phyloP scores from a whole-genome alignment of 2,329 filamentous ascomycete genomes.

The Aspergillus sp. region DNA sequence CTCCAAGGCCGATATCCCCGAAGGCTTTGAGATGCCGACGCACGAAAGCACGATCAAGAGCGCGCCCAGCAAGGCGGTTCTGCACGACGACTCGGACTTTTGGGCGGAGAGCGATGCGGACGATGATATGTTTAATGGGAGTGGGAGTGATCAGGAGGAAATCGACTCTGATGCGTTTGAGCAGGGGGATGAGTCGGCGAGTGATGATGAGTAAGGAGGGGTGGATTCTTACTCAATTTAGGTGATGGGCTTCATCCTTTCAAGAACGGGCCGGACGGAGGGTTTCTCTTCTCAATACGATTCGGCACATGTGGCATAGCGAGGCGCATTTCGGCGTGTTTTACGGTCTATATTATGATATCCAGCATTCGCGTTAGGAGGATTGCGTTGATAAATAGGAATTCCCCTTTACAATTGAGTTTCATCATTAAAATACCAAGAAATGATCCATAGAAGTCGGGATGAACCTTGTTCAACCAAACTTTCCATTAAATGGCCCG shows the following conservation, averaged over 20 bases:
- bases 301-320: conserved; percentile 10
- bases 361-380: conserved; percentile 4
- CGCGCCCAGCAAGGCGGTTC: conserved; percentile 50
- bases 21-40: conserved; percentile 78
- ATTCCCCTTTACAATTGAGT: not conserved
- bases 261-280: not conserved
- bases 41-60: conserved; percentile 55
- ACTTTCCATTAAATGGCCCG: too few species aligned
- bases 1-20: conserved; percentile 77
- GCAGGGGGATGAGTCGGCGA: conserved; percentile 50
- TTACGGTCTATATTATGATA: conserved; percentile 6
- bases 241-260: not conserved
- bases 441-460: not conserved
- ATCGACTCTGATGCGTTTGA: conserved; percentile 54
- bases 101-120: conserved; percentile 72
- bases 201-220: conserved; percentile 52
- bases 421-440: not conserved
- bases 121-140: conserved; percentile 75
- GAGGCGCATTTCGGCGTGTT: conserved; percentile 13
- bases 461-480: too few species aligned
- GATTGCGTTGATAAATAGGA: not conserved
- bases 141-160: conserved; percentile 53
- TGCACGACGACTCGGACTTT: conserved; percentile 73
- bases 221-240: not conserved
- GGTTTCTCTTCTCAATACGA: not conserved